Conservation (phyloP, 2,329 filamentous ascomycete species). For the Fusarium sp. region DNA sequence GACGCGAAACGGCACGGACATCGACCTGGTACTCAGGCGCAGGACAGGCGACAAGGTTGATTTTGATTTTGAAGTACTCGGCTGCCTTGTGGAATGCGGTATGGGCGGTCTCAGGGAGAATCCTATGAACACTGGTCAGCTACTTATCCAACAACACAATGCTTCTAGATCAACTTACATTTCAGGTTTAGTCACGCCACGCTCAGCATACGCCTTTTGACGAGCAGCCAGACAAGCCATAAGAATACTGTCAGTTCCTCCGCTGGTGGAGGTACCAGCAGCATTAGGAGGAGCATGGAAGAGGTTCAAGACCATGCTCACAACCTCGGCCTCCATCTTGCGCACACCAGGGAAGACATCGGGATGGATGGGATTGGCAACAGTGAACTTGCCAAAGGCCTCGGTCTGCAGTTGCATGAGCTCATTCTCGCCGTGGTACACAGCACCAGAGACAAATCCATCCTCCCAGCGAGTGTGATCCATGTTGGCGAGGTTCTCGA, state of each 20-base stretch:
- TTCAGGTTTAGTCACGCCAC: slow-evolving; percentile 91
- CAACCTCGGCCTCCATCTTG: slow-evolving; percentile 99
- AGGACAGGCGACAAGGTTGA: slow-evolving; percentile 89
- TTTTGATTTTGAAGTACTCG: slow-evolving; percentile 96
- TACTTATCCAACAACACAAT: slow-evolving; percentile 1
- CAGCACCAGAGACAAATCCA: slow-evolving; percentile 91
- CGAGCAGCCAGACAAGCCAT: slow-evolving; percentile 94
- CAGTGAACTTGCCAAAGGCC: slow-evolving; percentile 93
- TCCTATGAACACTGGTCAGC: slow-evolving; percentile 66
- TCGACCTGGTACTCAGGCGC: slow-evolving; percentile 89
- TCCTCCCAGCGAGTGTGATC: slow-evolving; percentile 98
- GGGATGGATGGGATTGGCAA: slow-evolving; percentile 96
- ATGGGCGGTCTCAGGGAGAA: slow-evolving; percentile 93
- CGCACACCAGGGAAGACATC: slow-evolving; percentile 97
- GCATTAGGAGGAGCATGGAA: slow-evolving; percentile 91
- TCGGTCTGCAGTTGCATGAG: slow-evolving; percentile 88
- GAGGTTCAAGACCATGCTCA: slow-evolving; percentile 91
- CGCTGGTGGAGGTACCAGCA: slow-evolving; percentile 90
- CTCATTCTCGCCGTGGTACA: slow-evolving; percentile 92
- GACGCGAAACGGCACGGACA: slow-evolving; percentile 79
- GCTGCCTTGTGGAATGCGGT: slow-evolving; percentile 96
- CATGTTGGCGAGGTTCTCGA: slow-evolving; percentile 83
- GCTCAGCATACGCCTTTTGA: slow-evolving; percentile 88
- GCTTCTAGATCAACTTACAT: slow-evolving; percentile 71
- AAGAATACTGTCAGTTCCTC: slow-evolving; percentile 95